A percentile compares a stretch with the other conserved stretches of the same genome.
Conservation (phyloP, 2,329 filamentous ascomycete genomes). For the Talaromyces pinophilus region DNA sequence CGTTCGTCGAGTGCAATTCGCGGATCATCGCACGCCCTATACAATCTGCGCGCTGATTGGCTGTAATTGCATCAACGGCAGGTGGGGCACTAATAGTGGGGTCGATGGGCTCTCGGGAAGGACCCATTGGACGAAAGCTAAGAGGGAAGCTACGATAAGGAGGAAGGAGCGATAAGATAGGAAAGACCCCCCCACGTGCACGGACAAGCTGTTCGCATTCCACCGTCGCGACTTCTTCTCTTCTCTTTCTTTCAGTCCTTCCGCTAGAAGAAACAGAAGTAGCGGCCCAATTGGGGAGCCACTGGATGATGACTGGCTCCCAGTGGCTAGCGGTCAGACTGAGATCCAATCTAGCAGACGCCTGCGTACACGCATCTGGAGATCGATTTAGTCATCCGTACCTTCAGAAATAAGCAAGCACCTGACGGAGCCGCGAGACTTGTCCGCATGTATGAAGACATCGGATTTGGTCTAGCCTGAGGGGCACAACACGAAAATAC, state of each 20-base stretch:
- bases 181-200: slow-evolving; percentile 20
- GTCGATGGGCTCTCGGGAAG: background rate
- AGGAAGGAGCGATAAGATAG: slow-evolving; percentile 20
- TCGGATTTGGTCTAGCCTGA: background rate
- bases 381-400: background rate
- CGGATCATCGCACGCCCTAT: slow-evolving; percentile 23
- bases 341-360: slow-evolving; percentile 16
- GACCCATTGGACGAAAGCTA: slow-evolving; percentile 11
- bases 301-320: background rate
- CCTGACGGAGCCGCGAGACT: slow-evolving; percentile 4
- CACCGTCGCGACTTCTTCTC: slow-evolving; percentile 2
- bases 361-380: slow-evolving; percentile 16
- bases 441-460: background rate
- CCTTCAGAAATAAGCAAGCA: background rate
- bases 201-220: slow-evolving; percentile 18
- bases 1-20: slow-evolving; percentile 21
- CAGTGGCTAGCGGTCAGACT: background rate
- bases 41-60: slow-evolving; percentile 12
- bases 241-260: background rate
- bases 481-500: background rate
- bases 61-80: background rate
- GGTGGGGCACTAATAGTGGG: slow-evolving; percentile 5
- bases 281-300: background rate
- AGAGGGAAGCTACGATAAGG: slow-evolving; percentile 15
- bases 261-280: background rate